Conservation (phyloP, 805 yeast species). For the Monosporozyma aerobia region DNA sequence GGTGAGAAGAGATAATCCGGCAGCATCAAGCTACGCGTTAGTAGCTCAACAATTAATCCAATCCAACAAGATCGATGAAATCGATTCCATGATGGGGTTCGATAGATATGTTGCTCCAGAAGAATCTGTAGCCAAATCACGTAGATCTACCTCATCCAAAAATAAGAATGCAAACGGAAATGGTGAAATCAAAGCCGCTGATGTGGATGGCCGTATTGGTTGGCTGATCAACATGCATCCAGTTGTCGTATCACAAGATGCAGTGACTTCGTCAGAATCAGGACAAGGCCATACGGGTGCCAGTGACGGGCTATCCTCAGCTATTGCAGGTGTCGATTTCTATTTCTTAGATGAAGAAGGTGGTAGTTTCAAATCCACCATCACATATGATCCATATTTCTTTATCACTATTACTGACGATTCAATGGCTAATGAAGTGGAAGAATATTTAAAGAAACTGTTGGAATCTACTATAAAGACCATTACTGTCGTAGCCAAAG, state of each 20-base stretch:
- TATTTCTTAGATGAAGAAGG: conserved; percentile 95
- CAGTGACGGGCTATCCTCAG: conserved; percentile 24
- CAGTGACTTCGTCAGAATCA: conserved; percentile 1
- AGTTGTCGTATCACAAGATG: conserved; percentile 52
- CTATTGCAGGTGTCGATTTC: conserved; percentile 83
- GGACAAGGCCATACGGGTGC: conserved; percentile 7
- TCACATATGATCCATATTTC: conserved; percentile 82
- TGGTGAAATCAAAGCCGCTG: conserved; percentile 12
- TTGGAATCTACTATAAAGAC: conserved; percentile 58
- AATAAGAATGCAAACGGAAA: not conserved
- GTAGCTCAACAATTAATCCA: conserved; percentile 38
- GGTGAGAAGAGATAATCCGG: conserved; percentile 37
- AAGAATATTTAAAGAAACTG: conserved; percentile 64
- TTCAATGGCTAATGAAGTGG: conserved; percentile 52
- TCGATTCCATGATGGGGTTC: conserved; percentile 85
- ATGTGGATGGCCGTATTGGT: conserved; percentile 39
- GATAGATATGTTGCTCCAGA: conserved; percentile 62
- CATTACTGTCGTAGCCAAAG: conserved; percentile 50
- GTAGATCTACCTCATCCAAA: not conserved
- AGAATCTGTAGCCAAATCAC: conserved; percentile 3
- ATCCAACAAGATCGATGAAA: conserved; percentile 50
- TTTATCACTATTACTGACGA: conserved; percentile 49
- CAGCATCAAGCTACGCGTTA: conserved; percentile 19
- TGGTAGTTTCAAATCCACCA: conserved; percentile 82
- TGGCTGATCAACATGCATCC: conserved; percentile 96